A percentile compares a stretch with the other conserved stretches of the same genome.
Evolutionary conservation across 768 basidiomycete species (phyloP).

Genomic region (Pluteus cervinus): DNA sequence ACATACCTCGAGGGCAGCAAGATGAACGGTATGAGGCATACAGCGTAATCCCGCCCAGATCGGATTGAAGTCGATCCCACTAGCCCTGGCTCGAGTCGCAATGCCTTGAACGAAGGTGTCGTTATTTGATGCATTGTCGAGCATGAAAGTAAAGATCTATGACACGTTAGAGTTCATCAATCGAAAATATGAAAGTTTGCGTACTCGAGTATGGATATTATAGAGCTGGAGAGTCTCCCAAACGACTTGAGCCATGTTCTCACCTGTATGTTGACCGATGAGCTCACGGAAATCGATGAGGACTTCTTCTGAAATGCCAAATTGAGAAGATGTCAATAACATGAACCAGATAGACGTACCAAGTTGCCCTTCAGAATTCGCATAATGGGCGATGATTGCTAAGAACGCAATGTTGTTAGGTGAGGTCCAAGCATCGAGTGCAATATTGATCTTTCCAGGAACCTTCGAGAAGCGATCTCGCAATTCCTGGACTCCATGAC

Average conservation of each 20-base stretch:
- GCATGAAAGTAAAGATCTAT: slow-evolving; percentile 15
- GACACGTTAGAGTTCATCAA: no score
- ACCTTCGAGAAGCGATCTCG: slow-evolving; percentile 2
- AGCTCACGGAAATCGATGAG: slow-evolving; percentile 22
- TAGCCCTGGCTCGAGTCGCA: slow-evolving; percentile 3
- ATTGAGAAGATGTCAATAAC: neutral
- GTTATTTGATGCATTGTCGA: slow-evolving; percentile 21
- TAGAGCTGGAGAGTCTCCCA: slow-evolving; percentile 14
- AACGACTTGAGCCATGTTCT: slow-evolving; percentile 19
- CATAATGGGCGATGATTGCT: slow-evolving; percentile 17
- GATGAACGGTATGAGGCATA: slow-evolving; percentile 20
- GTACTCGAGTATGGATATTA: slow-evolving; percentile 10
- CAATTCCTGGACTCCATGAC: slow-evolving; percentile 7
- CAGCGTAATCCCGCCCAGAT: slow-evolving; percentile 12
- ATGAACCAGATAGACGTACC: slow-evolving; percentile 7
- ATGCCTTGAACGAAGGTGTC: slow-evolving; percentile 15
- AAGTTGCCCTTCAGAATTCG: slow-evolving; percentile 14
- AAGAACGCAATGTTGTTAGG: slow-evolving; percentile 16
- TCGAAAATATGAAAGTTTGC: no score
- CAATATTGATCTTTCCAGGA: slow-evolving; percentile 9
- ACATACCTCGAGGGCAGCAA: no score
- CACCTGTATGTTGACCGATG: slow-evolving; percentile 18
- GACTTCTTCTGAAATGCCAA: slow-evolving; percentile 14
- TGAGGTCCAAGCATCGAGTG: slow-evolving; percentile 23
- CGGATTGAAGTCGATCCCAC: slow-evolving; percentile 12